A percentile compares a stretch with the other conserved stretches of the same genome.
Evolutionary conservation across 371 early-diverging fungal genomes (phyloP).

Genomic region (Mortierella sp.): DNA sequence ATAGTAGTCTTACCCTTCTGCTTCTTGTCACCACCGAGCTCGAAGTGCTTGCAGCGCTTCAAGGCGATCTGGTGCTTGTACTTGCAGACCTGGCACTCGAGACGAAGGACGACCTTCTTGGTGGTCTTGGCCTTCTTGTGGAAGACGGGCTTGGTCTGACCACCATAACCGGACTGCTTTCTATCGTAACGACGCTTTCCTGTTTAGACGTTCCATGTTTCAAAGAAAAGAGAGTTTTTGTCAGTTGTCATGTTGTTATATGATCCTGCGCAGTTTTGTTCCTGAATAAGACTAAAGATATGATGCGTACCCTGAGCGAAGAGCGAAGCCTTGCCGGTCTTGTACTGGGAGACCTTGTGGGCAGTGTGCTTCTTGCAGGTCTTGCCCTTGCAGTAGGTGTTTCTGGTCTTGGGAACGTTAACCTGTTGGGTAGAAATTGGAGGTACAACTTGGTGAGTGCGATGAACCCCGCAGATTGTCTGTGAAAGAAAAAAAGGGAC

Average conservation of each 20-base stretch:
- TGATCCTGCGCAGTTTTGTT: background rate
- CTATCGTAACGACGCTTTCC: conserved; percentile 89
- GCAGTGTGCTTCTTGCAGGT: conserved; percentile 98
- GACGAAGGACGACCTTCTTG: conserved; percentile 99
- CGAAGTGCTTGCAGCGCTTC: conserved; percentile 99
- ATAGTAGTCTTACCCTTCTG: conserved; percentile 61
- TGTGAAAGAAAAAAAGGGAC: no score
- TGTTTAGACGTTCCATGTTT: conserved; percentile 27
- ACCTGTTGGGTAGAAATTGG: conserved; percentile 5
- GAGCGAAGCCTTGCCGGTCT: conserved; percentile 98
- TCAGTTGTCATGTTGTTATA: background rate
- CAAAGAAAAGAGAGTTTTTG: conserved; percentile 1
- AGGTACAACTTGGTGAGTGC: no score
- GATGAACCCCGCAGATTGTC: no score
- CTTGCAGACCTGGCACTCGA: conserved; percentile 99
- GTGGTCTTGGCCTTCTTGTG: conserved; percentile 98
- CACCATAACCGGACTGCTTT: conserved; percentile 97
- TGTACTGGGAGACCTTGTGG: conserved; percentile 99
- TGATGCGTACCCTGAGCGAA: conserved; percentile 90
- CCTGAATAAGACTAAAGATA: conserved; percentile 53
- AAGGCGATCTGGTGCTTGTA: conserved; percentile 94
- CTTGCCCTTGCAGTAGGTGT: conserved; percentile 92
- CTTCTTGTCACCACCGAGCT: conserved; percentile 99
- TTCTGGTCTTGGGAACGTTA: conserved; percentile 62
- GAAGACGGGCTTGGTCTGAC: conserved; percentile 99